Evolutionary conservation across 179 eudicot genomes (phyloP), one percentile per base, ranked within the genome.

Genomic region (Heliamphora pulchella): DNA sequence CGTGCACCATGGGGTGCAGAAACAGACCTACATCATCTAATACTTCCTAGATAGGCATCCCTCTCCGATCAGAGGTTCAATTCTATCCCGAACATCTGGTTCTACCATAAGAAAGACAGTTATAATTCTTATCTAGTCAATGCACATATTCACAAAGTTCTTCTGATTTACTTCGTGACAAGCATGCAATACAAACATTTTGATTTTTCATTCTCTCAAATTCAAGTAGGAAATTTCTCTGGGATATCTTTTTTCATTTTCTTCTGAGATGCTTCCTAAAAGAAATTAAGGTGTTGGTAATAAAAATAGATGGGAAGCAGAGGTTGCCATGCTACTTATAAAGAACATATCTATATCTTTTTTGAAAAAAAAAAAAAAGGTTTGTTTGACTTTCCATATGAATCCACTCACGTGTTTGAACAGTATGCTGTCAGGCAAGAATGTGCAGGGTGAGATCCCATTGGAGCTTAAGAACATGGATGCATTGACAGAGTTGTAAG

Each of bases 401-500:
- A 18, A 65, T 79, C 75, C 79, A 74, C 80, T 84, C 78, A 54
- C 71, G 67, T 77, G 68, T 78, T 78, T 71, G 51, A 75, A 79
- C 92, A 96, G 99, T 81, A 82, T 79, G 75, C 87, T 96, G 81
- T 91, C 98, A 76, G 82, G 88, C n/a, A 91, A 84, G 90, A 91
- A 89, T 70, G 22, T 94, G 82, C 84, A 86, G 77, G 97, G 97
- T 51, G 84, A 66, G n/a, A 89, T 96, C 81, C 98, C 97, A 74
- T 80, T 86, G 59, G 97, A 85, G 82, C 84, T 96, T 18, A 89
- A 90, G 79, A 88, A 87, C 84, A 90, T 96, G 94, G 92, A 92
- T 17, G 92, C 86, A 80, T 81, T 96, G 81, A 88, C 87, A 71
- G 97, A 96, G 73, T 66, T 96, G 98, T 92, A 90, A 96, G 99